Base-by-base conservation (phyloP, 208 protist species). In the Crithidia brevicula region DNA sequence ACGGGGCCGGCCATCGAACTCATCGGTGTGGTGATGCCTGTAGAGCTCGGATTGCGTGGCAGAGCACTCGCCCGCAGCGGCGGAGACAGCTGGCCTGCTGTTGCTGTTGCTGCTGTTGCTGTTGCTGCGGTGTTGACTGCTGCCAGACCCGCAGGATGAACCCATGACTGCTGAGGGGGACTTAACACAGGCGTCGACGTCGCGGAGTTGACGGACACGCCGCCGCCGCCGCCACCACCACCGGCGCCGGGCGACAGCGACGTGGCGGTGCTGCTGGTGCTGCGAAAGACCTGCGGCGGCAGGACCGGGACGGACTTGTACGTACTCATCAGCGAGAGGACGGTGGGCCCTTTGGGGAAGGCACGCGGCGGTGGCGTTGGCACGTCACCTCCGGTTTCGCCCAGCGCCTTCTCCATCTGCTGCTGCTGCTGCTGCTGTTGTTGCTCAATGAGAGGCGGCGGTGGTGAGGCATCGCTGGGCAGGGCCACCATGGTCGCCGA, bases 211-310 rank as follows among this genome's bases (percentile, higher is more conserved):
- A 8, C 15, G n/a, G n/a, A n/a, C n/a, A n/a, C 4, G 22, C 54
- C 0, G 22, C 34, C n/a, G 27, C 22, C 27, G 49, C 7, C 22
- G 23, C 16, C 0, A 2, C 22, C 3, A 1, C 25, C 57, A 15
- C 31, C 67, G 7, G 47, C 4, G 34, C 30, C 36, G 25, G 66
- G 3, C 4, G 53, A 11, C 20, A 23, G 3, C 25, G 31, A n/a
- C 4, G 18, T 28, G 23, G 56, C 10, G 15, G 42, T 64, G 28
- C 46, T 50, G 52, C 49, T 45, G 20, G 57, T n/a, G 20, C 56
- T 47, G n/a, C 43, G 27, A 6, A 72, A 66, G 0, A 65, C 57
- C 23, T 56, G 67, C 25, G 67, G 67, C 0, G 57, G 67, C 22
- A 66, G 30, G 31, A 72, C 47, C 8, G 25, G 49, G 7, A 65